A percentile compares a stretch with the other conserved stretches of the same genome.
These are phyloP conservation scores for Ichthyophonus hoferi DNA, from an alignment of 208 protist genomes.

Conservation along the genomic window DNA sequence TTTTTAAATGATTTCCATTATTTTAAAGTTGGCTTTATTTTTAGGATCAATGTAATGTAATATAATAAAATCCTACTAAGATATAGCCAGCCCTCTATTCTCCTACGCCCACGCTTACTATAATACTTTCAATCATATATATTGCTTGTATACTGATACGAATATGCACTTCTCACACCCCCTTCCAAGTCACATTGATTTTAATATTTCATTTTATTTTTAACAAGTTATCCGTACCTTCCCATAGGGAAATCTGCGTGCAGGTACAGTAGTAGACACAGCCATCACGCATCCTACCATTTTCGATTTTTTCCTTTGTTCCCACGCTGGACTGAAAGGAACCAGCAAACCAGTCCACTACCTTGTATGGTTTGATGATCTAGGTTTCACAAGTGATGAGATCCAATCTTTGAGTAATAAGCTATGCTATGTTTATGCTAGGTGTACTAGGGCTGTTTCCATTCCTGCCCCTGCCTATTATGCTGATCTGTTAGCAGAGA, in stretches of 20 bases:
- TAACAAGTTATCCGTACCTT: too few species aligned
- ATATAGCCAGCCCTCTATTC: too few species aligned
- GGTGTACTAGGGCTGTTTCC: not conserved
- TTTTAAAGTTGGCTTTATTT: too few species aligned
- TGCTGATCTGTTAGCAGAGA: not conserved
- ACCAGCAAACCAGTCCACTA: not conserved
- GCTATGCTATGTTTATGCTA: not conserved
- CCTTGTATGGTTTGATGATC: not conserved
- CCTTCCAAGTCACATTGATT: too few species aligned
- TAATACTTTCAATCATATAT: too few species aligned
- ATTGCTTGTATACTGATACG: too few species aligned
- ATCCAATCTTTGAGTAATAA: not conserved
- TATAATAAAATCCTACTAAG: too few species aligned
- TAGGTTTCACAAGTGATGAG: not conserved
- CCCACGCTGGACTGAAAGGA: not conserved
- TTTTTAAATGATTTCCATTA: too few species aligned
- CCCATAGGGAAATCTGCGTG: not conserved
- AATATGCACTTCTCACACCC: too few species aligned
- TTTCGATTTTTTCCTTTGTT: not conserved
- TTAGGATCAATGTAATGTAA: too few species aligned
- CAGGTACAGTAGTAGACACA: not conserved
- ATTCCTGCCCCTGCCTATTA: not conserved
- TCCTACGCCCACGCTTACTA: too few species aligned
- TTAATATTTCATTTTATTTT: too few species aligned
- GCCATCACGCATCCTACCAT: not conserved